Base-by-base conservation (phyloP, 2,329 filamentous ascomycete genomes). In the Alternaria panax region DNA sequence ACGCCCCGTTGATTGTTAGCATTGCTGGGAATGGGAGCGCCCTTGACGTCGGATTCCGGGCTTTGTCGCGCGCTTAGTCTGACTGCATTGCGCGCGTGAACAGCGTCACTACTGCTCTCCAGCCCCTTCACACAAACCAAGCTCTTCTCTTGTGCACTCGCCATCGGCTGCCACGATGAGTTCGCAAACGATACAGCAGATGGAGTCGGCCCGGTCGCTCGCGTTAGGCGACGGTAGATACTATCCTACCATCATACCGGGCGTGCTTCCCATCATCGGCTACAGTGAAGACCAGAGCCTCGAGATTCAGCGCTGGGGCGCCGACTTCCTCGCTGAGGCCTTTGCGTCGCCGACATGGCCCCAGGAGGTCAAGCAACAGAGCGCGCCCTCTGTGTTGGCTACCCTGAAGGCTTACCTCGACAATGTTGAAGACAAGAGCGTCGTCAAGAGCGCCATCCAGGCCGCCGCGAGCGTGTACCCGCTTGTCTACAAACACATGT, bases 281-380 rank as follows among this genome's bases (percentile, higher is more conserved):
- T 87, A 90, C 51, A 84, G 85, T 66, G 86, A 92, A 64, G 86
- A 87, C 46, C 71, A 75, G 43, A 71, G 66, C 62, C 80, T 97
- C 57, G 92, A 96, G 79, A 83, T 98, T 72, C 90, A 93, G 79
- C 85, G 93, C 90, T 99, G 95, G 95, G 95, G 94, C 25, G 90
- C 93, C 64, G 93, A 97, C 62, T 99, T 99, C 75, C 84, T 99
- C 42, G 93, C 94, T 57, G 95, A 99, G 82, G 93, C 93, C 2
- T 98, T 99, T 80, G 90, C 95, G 57, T 96, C 92, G 60, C 95
- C 96, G n/a, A 88, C 90, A 22, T 84, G 98, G 70, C 83, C 89
- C 20, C 83, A 87, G 59, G 85, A 89, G 52, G 88, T 91, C 77
- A 99, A 98, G 83, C 92, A 88, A 83, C 88, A 88, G 62, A 84